phyloP scores from a whole-genome alignment of 768 basidiomycete species.

The Boletus edulis region DNA sequence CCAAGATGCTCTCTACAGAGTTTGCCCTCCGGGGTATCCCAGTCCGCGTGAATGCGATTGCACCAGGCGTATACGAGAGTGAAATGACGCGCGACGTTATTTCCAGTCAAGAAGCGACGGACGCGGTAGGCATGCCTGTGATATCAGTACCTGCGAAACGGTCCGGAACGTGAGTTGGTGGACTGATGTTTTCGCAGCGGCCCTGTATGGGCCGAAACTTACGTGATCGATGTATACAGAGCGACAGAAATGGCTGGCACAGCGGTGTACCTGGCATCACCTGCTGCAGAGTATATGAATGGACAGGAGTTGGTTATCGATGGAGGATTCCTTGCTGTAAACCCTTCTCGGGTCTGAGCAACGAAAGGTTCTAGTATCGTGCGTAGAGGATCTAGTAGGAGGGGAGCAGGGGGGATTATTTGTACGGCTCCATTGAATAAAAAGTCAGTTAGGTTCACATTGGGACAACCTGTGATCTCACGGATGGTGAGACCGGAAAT shows the following conservation, averaged over 20 bases:
- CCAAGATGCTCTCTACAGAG: conserved; percentile 74
- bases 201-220: not conserved
- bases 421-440: not conserved
- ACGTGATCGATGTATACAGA: conserved; percentile 33
- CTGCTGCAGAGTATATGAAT: conserved; percentile 69
- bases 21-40: conserved; percentile 64
- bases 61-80: conserved; percentile 74
- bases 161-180: conserved; percentile 60
- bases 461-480: not conserved
- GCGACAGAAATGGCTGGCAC: conserved; percentile 76
- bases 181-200: not conserved
- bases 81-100: conserved; percentile 68
- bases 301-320: conserved; percentile 80
- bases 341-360: conserved; percentile 51
- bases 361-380: not conserved
- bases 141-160: conserved; percentile 58
- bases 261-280: conserved; percentile 70
- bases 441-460: not conserved
- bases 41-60: conserved; percentile 71
- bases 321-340: conserved; percentile 72
- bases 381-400: not conserved
- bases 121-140: conserved; percentile 60
- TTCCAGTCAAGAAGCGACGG: conserved; percentile 41
- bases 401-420: not conserved
- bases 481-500: not conserved